Evolutionary conservation across 805 yeast species (phyloP).

Genomic region (Schwanniomyces yamadae): DNA sequence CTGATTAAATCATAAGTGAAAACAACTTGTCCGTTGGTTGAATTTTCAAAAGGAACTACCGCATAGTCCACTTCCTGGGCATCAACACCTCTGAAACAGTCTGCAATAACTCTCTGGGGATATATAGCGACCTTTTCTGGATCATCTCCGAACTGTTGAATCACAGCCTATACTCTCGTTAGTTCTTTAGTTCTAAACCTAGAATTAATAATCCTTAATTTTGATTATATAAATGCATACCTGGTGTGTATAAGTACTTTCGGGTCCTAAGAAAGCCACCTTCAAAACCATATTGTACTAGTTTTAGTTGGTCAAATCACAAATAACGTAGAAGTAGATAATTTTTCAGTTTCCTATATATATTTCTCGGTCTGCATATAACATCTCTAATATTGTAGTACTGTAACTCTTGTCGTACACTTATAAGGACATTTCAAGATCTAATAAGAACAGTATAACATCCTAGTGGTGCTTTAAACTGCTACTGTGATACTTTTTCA

Average conservation of each 20-base stretch:
- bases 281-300: conserved; percentile 22
- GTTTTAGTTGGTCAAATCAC: background rate
- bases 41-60: conserved; percentile 89
- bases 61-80: conserved; percentile 56
- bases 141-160: conserved; percentile 51
- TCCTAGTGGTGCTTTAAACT: too few relatives aligned
- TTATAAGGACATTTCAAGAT: too few relatives aligned
- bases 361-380: too few relatives aligned
- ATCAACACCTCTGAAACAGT: conserved; percentile 61
- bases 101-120: conserved; percentile 46
- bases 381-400: too few relatives aligned
- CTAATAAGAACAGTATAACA: too few relatives aligned
- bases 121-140: conserved; percentile 25
- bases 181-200: background rate
- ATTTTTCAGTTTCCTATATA: too few relatives aligned
- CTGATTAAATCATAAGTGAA: conserved; percentile 80
- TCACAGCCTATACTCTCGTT: conserved; percentile 31
- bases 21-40: conserved; percentile 92
- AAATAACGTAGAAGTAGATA: too few relatives aligned
- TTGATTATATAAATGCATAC: conserved; percentile 35
- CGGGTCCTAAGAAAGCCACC: conserved; percentile 84
- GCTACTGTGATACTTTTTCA: too few relatives aligned
- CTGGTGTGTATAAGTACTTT: conserved; percentile 91
- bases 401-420: too few relatives aligned
- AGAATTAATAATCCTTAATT: background rate